phyloP scores from a whole-genome alignment of 1,284 basidiomycete species.

The Takashimella tepidaria region DNA sequence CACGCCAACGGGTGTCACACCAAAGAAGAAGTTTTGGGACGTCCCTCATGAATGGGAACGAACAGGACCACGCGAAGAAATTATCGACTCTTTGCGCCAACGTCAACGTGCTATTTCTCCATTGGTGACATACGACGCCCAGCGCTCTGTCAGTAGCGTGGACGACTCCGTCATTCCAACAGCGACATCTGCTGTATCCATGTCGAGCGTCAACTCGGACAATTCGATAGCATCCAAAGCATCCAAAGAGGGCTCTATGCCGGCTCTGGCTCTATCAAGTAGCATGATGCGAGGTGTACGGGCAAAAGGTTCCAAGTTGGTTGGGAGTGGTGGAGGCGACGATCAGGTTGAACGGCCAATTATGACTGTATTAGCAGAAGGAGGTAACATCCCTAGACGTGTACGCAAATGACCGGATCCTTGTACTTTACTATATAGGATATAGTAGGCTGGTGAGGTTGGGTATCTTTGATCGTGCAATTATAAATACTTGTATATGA shows the following conservation, averaged over 20 bases:
- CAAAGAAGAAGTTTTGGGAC: constrained; percentile 44
- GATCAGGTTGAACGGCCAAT: background rate
- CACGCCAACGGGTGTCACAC: constrained; percentile 49
- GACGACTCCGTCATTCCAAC: background rate
- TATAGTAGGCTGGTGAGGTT: no score
- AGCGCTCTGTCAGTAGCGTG: background rate
- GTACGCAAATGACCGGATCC: background rate
- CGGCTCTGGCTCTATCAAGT: background rate
- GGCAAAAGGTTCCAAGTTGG: background rate
- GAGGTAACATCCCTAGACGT: constrained; percentile 1
- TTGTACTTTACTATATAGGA: no score
- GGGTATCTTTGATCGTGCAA: no score
- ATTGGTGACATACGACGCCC: background rate
- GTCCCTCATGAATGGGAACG: constrained; percentile 41
- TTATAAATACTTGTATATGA: background rate
- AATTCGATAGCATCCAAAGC: constrained; percentile 3
- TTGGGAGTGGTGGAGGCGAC: background rate
- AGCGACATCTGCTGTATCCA: background rate
- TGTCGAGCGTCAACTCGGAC: constrained; percentile 1
- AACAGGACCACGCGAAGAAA: constrained; percentile 37
- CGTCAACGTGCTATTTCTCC: background rate
- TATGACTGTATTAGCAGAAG: constrained; percentile 1
- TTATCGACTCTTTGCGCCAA: constrained; percentile 25
- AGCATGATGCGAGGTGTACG: background rate
- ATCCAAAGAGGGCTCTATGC: background rate